Conservation (phyloP, 2,329 filamentous ascomycete species). For the Pyricularia grisea region DNA sequence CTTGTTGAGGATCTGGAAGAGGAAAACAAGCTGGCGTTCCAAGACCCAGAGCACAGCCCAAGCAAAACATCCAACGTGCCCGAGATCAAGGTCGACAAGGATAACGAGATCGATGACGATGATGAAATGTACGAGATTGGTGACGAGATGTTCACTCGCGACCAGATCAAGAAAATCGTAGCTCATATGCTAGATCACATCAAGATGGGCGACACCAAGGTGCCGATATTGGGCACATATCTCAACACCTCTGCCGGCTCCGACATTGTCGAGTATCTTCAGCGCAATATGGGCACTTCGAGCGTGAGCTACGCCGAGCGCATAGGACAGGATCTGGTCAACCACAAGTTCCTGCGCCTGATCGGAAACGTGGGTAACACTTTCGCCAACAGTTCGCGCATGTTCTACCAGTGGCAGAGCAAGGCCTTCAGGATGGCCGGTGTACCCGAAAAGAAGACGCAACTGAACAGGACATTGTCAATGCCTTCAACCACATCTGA, state of each 20-base stretch:
- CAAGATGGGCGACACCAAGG: conserved; percentile 83
- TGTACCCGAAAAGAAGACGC: conserved; percentile 76
- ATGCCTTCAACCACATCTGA: conserved; percentile 49
- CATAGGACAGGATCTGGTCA: conserved; percentile 87
- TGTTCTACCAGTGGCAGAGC: conserved; percentile 96
- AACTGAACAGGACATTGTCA: conserved; percentile 66
- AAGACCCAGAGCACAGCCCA: conserved; percentile 69
- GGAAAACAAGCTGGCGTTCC: conserved; percentile 96
- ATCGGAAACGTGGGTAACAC: conserved; percentile 91
- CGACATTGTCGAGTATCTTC: conserved; percentile 92
- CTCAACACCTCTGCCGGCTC: conserved; percentile 84
- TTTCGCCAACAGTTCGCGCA: conserved; percentile 93
- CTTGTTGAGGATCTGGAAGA: conserved; percentile 94
- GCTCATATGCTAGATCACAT: conserved; percentile 79
- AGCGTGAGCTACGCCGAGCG: conserved; percentile 87
- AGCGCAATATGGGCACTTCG: conserved; percentile 74
- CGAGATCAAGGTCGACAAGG: conserved; percentile 76
- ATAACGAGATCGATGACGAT: conserved; percentile 49
- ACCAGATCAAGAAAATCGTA: conserved; percentile 86
- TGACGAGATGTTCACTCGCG: conserved; percentile 74
- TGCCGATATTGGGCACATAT: conserved; percentile 91
- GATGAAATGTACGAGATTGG: conserved; percentile 82
- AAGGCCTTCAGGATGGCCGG: conserved; percentile 85
- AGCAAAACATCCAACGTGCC: conserved; percentile 47
- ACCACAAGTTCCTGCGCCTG: conserved; percentile 76